phyloP scores from a whole-genome alignment of 345 rosid genomes.

The Angophora floribunda region DNA sequence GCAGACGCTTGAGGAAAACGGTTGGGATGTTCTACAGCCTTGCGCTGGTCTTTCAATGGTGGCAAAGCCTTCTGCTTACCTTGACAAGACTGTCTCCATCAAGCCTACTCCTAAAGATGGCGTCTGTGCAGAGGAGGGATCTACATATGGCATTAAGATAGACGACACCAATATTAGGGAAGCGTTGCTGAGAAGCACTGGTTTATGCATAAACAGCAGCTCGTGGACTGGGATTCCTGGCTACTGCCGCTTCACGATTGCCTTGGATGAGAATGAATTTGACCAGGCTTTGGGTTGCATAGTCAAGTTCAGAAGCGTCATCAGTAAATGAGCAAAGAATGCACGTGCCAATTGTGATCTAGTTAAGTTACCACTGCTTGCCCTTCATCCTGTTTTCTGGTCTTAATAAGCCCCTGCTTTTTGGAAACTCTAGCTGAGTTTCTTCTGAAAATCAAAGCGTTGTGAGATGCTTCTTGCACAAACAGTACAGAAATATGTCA shows the following conservation, averaged over 20 bases:
- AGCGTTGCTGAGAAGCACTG: constrained; percentile 51
- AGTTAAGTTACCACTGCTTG: not conserved
- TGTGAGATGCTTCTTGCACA: not conserved
- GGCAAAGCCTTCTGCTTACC: constrained; percentile 69
- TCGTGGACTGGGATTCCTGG: constrained; percentile 86
- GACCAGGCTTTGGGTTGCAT: constrained; percentile 67
- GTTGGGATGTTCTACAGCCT: constrained; percentile 80
- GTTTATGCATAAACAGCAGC: constrained; percentile 79
- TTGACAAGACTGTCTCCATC: constrained; percentile 45
- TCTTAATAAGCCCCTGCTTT: not conserved
- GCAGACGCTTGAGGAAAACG: constrained; percentile 63
- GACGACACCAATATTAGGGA: constrained; percentile 63
- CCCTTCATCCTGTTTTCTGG: not conserved
- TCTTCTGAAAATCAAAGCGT: not conserved
- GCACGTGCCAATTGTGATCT: not conserved
- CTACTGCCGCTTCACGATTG: constrained; percentile 83
- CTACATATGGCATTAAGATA: constrained; percentile 33
- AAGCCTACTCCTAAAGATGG: constrained; percentile 5
- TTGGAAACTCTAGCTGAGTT: not conserved
- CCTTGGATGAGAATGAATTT: constrained; percentile 60
- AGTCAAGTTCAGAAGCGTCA: constrained; percentile 32
- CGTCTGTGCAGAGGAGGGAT: not conserved
- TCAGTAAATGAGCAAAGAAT: constrained; percentile 1
- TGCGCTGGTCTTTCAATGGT: constrained; percentile 73
- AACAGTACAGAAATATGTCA: not conserved